A percentile compares a stretch with the other conserved stretches of the same genome.
phyloP scores from a whole-genome alignment of 208 protist genomes.

The Leptomonas pyrrhocoris region DNA sequence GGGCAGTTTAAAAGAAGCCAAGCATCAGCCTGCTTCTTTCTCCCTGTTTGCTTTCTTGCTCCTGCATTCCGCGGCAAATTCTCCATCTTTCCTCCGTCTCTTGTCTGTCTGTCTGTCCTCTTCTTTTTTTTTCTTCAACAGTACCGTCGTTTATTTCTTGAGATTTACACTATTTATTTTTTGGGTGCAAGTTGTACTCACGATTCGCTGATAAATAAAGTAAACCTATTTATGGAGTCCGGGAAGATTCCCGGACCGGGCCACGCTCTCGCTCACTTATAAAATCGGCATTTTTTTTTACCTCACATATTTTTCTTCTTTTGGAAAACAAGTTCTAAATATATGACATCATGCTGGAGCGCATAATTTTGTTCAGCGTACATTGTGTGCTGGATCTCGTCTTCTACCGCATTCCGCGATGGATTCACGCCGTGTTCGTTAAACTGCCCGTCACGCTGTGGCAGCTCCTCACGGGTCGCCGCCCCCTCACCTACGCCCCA shows the following conservation, averaged over 20 bases:
- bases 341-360: conserved; percentile 41
- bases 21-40: too few relatives aligned
- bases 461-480: conserved; percentile 32
- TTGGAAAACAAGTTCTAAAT: too few relatives aligned
- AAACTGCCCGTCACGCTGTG: conserved; percentile 38
- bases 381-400: conserved; percentile 35
- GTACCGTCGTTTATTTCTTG: neutral
- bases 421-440: conserved; percentile 32
- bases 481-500: conserved; percentile 26
- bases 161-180: too few relatives aligned
- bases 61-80: too few relatives aligned
- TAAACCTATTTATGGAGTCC: too few relatives aligned
- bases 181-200: too few relatives aligned
- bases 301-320: neutral
- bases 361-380: conserved; percentile 25
- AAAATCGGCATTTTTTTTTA: too few relatives aligned
- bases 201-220: too few relatives aligned
- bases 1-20: too few relatives aligned
- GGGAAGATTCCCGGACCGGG: too few relatives aligned
- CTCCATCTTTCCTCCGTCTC: neutral
- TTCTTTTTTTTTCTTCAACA: conserved; percentile 10
- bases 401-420: conserved; percentile 39
- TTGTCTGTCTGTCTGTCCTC: neutral
- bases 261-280: too few relatives aligned
- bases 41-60: neutral